Evolutionary conservation across 768 basidiomycete species (phyloP), one percentile per base, ranked within the genome.

Genomic region (Macrolepiota fuliginosa): DNA sequence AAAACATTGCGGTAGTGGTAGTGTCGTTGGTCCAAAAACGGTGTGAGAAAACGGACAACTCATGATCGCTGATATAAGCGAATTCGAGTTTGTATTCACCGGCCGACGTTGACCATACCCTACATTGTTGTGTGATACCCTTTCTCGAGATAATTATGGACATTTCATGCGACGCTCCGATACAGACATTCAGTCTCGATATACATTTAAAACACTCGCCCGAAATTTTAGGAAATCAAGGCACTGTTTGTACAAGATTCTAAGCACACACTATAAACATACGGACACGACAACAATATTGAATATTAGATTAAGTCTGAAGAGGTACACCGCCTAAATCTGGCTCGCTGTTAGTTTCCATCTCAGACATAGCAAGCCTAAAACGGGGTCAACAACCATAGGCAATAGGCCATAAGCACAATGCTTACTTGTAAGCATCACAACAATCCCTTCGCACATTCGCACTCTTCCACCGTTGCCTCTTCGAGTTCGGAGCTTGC

Each of bases 391-490:
- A 63, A 36, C 27, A 24, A 4, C 12, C 10, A 47, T 32, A 11
- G 24, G 1, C 22, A 6, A 12, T 10, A 24, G 40, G 36, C 15
- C 13, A 3, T 36, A 3, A 15, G 25, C 35, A 37, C 13, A n/a
- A 12, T 13, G 78, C 86, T 53, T 66, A 89, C 89, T 77, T 72
- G 67, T 79, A 92, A 2, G 89, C 88, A 42, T 80, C 79, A 24
- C 84, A 80, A 66, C 87, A 87, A n/a, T 80, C 80, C 13, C 80
- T 76, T 52, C 83, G 79, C 19, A 81, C 76, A 36, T 72, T 74
- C 1, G 74, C 56, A 22, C 76, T 80, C 69, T 85, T 90, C 83
- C 87, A 91, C 60, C 79, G 79, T 69, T 91, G 87, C 62, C 77
- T 74, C 63, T 74, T 74, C 15, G 82, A 85, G 0, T 73, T 76